Evolutionary conservation across 148 eudicot species (phyloP).

Genomic region (Arbutus unedo): DNA sequence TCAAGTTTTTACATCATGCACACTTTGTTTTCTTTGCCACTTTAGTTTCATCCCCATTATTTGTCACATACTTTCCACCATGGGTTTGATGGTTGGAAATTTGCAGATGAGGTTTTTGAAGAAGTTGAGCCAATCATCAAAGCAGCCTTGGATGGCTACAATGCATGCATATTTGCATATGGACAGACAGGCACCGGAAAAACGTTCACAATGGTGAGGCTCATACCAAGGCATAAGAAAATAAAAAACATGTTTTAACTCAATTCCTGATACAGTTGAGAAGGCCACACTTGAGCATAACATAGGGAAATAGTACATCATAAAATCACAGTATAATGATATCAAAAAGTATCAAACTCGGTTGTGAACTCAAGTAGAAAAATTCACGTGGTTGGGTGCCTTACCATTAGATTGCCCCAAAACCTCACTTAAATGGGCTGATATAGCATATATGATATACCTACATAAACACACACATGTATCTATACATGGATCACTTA

Average conservation of each 20-base stretch:
- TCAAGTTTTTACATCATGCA: not conserved
- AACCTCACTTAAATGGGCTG: not conserved
- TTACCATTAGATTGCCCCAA: not conserved
- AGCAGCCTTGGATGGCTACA: constrained; percentile 1
- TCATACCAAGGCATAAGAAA: not conserved
- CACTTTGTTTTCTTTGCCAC: not conserved
- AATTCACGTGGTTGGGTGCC: not conserved
- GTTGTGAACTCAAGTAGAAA: not conserved
- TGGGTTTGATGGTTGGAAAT: constrained; percentile 4
- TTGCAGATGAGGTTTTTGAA: not conserved
- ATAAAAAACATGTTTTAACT: not conserved
- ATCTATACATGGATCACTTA: not conserved
- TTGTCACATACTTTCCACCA: not conserved
- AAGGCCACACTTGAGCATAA: not conserved
- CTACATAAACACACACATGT: not conserved
- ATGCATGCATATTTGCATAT: not conserved
- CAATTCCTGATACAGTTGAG: not conserved
- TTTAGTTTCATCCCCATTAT: not conserved
- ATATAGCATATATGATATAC: not conserved
- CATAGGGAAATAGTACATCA: not conserved
- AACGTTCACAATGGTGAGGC: constrained; percentile 7
- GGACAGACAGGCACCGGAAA: not conserved
- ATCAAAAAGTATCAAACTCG: too few relatives aligned
- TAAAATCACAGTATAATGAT: not conserved
- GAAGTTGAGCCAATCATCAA: constrained; percentile 4